These are phyloP conservation scores for Toxicodendron radicans DNA, from an alignment of 345 rosid species.

Conservation along the genomic window DNA sequence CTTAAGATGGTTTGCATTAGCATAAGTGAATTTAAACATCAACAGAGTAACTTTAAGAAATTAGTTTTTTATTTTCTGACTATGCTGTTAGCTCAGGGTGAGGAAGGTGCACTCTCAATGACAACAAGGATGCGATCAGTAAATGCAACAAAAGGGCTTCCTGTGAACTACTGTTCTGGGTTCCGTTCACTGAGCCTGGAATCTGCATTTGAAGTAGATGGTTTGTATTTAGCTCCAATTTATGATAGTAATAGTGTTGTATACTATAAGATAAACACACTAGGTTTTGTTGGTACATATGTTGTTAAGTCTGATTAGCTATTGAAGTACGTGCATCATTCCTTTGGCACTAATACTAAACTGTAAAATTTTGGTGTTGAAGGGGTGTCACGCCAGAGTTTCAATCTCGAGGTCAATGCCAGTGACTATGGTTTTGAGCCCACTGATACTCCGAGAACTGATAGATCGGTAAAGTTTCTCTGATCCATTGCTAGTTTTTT, in stretches of 20 bases:
- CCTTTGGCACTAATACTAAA: conserved; percentile 4
- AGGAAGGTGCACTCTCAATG: conserved; percentile 97
- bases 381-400: conserved; percentile 81
- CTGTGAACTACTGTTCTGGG: conserved; percentile 97
- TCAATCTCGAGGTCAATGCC: conserved; percentile 83
- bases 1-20: neutral
- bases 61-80: conserved; percentile 14
- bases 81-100: conserved; percentile 59
- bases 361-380: conserved; percentile 21
- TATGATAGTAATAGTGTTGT: neutral
- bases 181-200: conserved; percentile 63
- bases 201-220: conserved; percentile 74
- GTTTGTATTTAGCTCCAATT: conserved; percentile 37
- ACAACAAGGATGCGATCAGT: conserved; percentile 76
- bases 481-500: conserved; percentile 9
- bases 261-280: neutral
- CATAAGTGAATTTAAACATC: neutral
- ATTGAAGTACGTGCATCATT: neutral
- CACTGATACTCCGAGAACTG: conserved; percentile 84
- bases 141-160: conserved; percentile 74
- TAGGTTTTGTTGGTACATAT: neutral
- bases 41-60: neutral
- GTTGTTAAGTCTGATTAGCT: neutral
- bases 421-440: conserved; percentile 85
- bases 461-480: conserved; percentile 69